Percentiles rank a stretch among this genome's conserved stretches.
These are phyloP conservation scores for Aquilaria agallochum DNA, from an alignment of 441 rosid species.

Conservation along the genomic window DNA sequence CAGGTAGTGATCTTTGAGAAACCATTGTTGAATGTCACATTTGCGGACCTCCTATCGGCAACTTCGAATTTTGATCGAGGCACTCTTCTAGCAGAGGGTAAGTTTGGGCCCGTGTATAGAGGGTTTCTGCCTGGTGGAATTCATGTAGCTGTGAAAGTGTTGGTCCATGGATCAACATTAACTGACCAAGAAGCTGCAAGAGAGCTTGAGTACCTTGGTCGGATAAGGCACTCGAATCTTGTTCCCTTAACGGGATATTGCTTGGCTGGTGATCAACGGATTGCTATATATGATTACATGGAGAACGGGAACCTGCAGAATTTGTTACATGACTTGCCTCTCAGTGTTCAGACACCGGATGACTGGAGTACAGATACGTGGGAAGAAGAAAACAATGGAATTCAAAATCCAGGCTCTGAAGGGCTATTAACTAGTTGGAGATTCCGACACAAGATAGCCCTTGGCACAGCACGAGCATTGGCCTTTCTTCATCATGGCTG, in stretches of 20 bases:
- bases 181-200: slow-evolving; percentile 88
- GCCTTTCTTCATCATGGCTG: slow-evolving; percentile 96
- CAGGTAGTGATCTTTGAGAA: slow-evolving; percentile 85
- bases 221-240: slow-evolving; percentile 85
- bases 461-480: slow-evolving; percentile 87
- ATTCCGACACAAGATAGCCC: slow-evolving; percentile 80
- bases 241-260: slow-evolving; percentile 90
- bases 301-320: slow-evolving; percentile 96
- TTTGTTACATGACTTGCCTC: slow-evolving; percentile 83
- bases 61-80: slow-evolving; percentile 86
- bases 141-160: slow-evolving; percentile 91
- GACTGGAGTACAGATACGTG: slow-evolving; percentile 93
- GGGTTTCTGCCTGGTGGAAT: slow-evolving; percentile 93
- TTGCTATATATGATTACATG: slow-evolving; percentile 95
- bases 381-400: slow-evolving; percentile 66
- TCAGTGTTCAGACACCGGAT: slow-evolving; percentile 70
- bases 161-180: slow-evolving; percentile 86
- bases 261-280: slow-evolving; percentile 91
- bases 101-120: slow-evolving; percentile 91
- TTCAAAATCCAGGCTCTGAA: slow-evolving; percentile 57
- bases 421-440: slow-evolving; percentile 69
- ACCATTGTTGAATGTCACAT: slow-evolving; percentile 79
- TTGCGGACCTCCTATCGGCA: slow-evolving; percentile 85
- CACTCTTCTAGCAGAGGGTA: slow-evolving; percentile 88
- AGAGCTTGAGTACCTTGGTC: slow-evolving; percentile 87